Evolutionary conservation across 768 basidiomycete species (phyloP).

Genomic region (Termitomyces sp.): DNA sequence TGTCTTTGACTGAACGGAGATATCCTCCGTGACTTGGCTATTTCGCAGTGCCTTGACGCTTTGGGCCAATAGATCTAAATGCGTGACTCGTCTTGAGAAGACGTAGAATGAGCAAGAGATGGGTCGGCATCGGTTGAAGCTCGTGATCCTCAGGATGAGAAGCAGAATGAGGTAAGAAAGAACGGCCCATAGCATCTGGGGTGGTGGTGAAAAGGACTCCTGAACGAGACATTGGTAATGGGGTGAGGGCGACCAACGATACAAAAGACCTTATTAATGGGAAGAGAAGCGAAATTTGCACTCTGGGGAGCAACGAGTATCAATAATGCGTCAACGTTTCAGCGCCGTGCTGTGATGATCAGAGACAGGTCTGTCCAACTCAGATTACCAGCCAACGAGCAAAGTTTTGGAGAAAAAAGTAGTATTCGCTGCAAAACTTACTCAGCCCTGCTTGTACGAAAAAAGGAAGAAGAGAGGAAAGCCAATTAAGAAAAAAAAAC

Average conservation of each 20-base stretch:
- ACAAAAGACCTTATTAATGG: neutral
- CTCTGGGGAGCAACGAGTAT: conserved; percentile 7
- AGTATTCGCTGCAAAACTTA: neutral
- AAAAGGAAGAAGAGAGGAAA: neutral
- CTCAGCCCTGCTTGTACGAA: neutral
- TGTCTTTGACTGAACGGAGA: too few relatives aligned
- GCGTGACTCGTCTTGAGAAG: conserved; percentile 16
- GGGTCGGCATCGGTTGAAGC: conserved; percentile 6
- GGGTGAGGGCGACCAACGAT: conserved; percentile 7
- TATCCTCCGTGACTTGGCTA: too few relatives aligned
- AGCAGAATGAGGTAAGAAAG: conserved; percentile 3
- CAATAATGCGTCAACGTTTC: neutral
- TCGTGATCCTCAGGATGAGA: conserved; percentile 13
- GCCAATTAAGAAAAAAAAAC: neutral
- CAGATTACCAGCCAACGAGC: neutral
- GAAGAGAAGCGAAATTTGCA: neutral
- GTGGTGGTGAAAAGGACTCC: conserved; percentile 34
- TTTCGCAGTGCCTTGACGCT: too few relatives aligned
- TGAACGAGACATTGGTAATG: conserved; percentile 33
- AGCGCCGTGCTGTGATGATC: neutral
- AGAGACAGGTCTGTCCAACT: neutral
- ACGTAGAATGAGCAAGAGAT: conserved; percentile 10
- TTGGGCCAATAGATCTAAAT: too few relatives aligned
- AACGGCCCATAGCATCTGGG: conserved; percentile 14
- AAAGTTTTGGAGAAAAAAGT: neutral